Conservation (phyloP, 2,329 filamentous ascomycete species). For the Fusarium annulatum region DNA sequence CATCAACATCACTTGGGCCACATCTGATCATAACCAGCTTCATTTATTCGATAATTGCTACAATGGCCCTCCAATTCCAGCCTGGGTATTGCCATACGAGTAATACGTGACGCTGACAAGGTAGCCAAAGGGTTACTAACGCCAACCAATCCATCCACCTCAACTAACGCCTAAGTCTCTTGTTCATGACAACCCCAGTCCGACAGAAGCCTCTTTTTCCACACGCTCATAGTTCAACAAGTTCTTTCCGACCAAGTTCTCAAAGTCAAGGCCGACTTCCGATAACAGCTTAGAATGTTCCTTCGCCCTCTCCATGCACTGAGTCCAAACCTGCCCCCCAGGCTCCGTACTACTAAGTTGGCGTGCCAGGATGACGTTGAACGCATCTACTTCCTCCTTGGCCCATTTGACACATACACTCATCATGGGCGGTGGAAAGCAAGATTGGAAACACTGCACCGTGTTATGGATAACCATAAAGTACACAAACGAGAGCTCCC, state of each 20-base stretch:
- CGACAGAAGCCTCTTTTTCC: constrained; percentile 38
- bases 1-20: not conserved
- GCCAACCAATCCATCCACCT: not conserved
- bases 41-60: not conserved
- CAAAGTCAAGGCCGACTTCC: constrained; percentile 91
- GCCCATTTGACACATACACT: constrained; percentile 98
- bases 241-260: constrained; percentile 78
- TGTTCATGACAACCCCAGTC: constrained; percentile 47
- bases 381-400: constrained; percentile 92
- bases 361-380: constrained; percentile 83
- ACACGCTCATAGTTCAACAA: constrained; percentile 47
- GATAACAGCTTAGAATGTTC: constrained; percentile 82
- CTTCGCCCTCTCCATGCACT: constrained; percentile 84
- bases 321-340: constrained; percentile 79
- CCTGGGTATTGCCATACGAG: constrained; percentile 15
- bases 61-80: constrained; percentile 24
- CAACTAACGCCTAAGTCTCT: not conserved
- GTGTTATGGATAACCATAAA: constrained; percentile 96
- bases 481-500: constrained; percentile 94
- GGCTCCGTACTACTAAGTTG: constrained; percentile 89
- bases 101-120: constrained; percentile 19
- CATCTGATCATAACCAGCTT: constrained; percentile 9
- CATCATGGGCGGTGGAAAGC: constrained; percentile 88
- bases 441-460: constrained; percentile 85
- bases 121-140: constrained; percentile 31